phyloP scores from a whole-genome alignment of 2,329 filamentous ascomycete species.

The Calonectria ilicicola region DNA sequence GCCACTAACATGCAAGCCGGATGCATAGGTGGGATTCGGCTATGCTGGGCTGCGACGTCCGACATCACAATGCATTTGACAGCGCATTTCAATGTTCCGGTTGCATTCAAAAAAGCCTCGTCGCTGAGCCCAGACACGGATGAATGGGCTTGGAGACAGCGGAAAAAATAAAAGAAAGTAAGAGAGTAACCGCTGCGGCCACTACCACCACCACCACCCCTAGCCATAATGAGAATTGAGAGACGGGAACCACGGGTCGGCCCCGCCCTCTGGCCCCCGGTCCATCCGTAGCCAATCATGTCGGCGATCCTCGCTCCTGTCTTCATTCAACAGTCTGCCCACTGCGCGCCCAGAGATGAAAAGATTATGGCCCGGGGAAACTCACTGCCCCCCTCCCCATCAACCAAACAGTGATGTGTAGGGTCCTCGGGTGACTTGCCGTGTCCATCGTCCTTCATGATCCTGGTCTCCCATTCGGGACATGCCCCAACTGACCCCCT shows the following conservation, averaged over 20 bases:
- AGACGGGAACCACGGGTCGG: constrained; percentile 43
- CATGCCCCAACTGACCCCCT: constrained; percentile 4
- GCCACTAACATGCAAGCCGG: neutral
- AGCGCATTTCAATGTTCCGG: constrained; percentile 13
- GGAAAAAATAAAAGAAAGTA: no score
- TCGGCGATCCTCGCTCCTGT: constrained; percentile 13
- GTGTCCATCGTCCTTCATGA: neutral
- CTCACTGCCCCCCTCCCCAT: neutral
- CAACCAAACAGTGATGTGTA: neutral
- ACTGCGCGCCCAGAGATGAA: neutral
- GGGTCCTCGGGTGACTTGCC: neutral
- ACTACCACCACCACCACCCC: constrained; percentile 17
- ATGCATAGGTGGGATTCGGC: neutral
- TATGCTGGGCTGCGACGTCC: neutral
- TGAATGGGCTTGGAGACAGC: no score
- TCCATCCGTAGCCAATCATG: constrained; percentile 32
- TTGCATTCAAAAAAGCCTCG: neutral
- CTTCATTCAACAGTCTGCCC: neutral
- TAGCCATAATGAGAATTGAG: constrained; percentile 28
- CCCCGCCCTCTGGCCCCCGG: constrained; percentile 18
- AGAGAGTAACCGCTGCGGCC: no score
- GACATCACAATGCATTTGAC: constrained; percentile 5
- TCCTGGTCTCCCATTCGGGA: neutral
- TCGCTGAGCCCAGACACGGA: neutral
- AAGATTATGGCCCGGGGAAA: neutral